These are phyloP conservation scores for Trichophyton equinum DNA, from an alignment of 2,329 filamentous ascomycete species.

Conservation along the genomic window DNA sequence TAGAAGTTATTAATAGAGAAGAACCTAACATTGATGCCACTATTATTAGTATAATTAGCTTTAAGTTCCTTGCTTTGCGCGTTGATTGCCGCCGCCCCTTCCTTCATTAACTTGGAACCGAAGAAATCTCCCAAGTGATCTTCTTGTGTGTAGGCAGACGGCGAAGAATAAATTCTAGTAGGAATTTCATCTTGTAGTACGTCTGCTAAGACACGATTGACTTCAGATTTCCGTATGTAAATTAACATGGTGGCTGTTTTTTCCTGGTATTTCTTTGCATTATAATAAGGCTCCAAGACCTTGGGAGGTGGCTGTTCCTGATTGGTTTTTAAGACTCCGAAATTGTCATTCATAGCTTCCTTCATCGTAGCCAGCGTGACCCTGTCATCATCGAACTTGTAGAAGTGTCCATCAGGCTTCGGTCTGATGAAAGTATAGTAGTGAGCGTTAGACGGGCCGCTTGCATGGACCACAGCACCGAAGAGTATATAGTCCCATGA, in stretches of 20 bases:
- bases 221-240: conserved; percentile 74
- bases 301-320: conserved; percentile 41
- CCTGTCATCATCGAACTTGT: conserved; percentile 93
- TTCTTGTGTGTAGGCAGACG: neutral
- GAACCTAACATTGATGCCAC: neutral
- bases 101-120: neutral
- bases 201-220: conserved; percentile 69
- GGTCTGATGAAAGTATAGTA: conserved; percentile 98
- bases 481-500: conserved; percentile 86
- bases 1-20: neutral
- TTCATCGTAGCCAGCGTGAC: conserved; percentile 84
- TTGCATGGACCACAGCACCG: conserved; percentile 89
- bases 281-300: conserved; percentile 52
- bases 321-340: conserved; percentile 67
- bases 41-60: neutral
- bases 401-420: conserved; percentile 83
- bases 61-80: neutral
- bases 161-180: conserved; percentile 52
- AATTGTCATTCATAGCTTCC: conserved; percentile 93
- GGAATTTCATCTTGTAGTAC: conserved; percentile 71
- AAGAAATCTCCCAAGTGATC: neutral
- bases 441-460: conserved; percentile 91
- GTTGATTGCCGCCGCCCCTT: neutral
- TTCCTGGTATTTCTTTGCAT: conserved; percentile 50
- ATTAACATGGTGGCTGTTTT: conserved; percentile 98